Base-by-base conservation (phyloP, 108 stramenopile species). In the Fragilariopsis cylindrus region DNA sequence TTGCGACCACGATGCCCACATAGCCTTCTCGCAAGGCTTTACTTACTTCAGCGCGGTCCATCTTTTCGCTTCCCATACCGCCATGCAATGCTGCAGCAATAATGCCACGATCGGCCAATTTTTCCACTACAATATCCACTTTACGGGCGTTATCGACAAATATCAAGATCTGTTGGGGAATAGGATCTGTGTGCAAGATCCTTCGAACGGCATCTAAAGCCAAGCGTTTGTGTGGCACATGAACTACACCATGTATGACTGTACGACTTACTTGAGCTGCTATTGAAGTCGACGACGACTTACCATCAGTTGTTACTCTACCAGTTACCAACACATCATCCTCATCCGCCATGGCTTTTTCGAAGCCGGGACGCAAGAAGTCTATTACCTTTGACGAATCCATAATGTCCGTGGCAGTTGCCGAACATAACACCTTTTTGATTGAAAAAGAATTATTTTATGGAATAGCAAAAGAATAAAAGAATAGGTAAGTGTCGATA, bases 1-100 rank as follows among this genome's bases (percentile, higher is more conserved):
- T 96, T 49, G 90, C 88, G 5, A 96, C 95, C 53, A 96, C 95
- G 39, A 90, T 81, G 7, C 95, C 95, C 43, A 96, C 91, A 49
- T 86, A 85, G 30, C 95, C 95, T 57, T 92, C 92, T 40, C 95
- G 86, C 45, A 96, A 65, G 1, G 92, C 92, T 53, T 88, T 88
- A 82, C 76, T 85, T 0, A 96, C 95, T 82, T 96, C 88, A 0
- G 91, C 86, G n/a, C 95, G 84, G 63, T 96, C 95, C 50, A 82
- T 82, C 78, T 96, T 96, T 57, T 89, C 91, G 73, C 85, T 85
- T 42, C 79, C 72, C 8, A 65, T 55, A 7, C 95, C 92, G 60
- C 95, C 95, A 58, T 88, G 88, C 1, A 96, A 79, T 2, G 90
- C 88, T 12, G 95, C 95, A 3, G 92, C 95, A 60, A 96, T 72